A percentile compares a stretch with the other conserved stretches of the same genome.
These are phyloP conservation scores for Boletus edulis DNA, from an alignment of 768 basidiomycete genomes.

Conservation along the genomic window DNA sequence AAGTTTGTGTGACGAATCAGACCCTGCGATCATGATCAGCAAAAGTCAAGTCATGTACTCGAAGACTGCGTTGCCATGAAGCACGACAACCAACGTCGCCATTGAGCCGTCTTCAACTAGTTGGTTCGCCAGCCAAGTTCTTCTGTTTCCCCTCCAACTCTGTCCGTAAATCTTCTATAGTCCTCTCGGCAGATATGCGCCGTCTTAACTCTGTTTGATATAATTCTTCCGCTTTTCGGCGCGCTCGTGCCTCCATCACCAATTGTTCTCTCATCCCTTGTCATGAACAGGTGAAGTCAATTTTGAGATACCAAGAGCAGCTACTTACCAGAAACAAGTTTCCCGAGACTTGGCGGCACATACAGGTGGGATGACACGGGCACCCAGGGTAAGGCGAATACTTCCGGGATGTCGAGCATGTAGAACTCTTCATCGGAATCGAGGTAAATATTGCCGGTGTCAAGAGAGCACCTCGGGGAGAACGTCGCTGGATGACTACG, in stretches of 20 bases:
- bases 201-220: constrained; percentile 30
- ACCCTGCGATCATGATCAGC: no score
- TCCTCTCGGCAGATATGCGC: constrained; percentile 32
- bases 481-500: neutral
- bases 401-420: constrained; percentile 35
- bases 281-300: neutral
- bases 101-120: neutral
- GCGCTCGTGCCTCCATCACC: constrained; percentile 29
- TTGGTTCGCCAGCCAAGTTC: neutral
- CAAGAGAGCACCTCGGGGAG: neutral
- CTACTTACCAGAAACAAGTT: constrained; percentile 34
- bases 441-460: neutral
- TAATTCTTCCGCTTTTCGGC: constrained; percentile 32
- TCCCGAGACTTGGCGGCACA: constrained; percentile 34
- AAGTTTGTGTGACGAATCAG: no score
- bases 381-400: constrained; percentile 35
- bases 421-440: constrained; percentile 26
- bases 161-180: constrained; percentile 15
- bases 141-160: constrained; percentile 2
- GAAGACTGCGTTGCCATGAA: neutral
- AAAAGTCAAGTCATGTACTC: neutral
- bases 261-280: constrained; percentile 36
- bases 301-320: neutral
- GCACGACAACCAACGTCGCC: neutral
- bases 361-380: constrained; percentile 28